phyloP scores from a whole-genome alignment of 371 early-diverging fungal genomes.

The Actinomortierella ambigua region DNA sequence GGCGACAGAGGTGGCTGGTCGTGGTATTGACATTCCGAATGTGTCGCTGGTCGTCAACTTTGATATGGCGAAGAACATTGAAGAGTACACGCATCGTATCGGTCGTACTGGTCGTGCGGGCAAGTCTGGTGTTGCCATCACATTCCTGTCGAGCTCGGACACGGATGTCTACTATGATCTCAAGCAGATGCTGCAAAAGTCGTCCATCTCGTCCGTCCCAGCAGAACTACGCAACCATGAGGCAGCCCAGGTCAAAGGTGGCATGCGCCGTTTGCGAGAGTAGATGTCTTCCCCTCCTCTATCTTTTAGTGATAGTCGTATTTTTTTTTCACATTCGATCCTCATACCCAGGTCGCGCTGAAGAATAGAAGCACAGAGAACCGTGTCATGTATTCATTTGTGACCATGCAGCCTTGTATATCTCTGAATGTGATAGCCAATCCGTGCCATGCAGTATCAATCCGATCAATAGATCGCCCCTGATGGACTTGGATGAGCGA shows the following conservation, averaged over 20 bases:
- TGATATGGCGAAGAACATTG: constrained; percentile 97
- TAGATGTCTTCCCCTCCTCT: too few species aligned
- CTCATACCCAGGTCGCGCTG: too few species aligned
- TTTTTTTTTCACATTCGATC: too few species aligned
- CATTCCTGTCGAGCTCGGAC: constrained; percentile 82
- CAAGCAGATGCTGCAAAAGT: constrained; percentile 85
- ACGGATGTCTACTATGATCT: constrained; percentile 92
- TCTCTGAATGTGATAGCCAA: too few species aligned
- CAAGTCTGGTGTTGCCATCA: constrained; percentile 90
- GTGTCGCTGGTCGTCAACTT: constrained; percentile 97
- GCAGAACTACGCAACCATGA: constrained; percentile 89
- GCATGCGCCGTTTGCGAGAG: constrained; percentile 2
- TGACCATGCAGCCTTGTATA: too few species aligned
- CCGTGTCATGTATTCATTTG: too few species aligned
- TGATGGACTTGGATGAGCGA: too few species aligned
- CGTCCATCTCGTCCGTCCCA: constrained; percentile 80
- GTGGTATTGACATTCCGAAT: constrained; percentile 98
- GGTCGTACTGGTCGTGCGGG: constrained; percentile 99
- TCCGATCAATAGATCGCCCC: too few species aligned
- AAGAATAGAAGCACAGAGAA: too few species aligned
- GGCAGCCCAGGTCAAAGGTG: constrained; percentile 72
- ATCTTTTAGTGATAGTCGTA: too few species aligned
- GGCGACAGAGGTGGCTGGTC: constrained; percentile 98
- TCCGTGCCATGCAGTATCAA: too few species aligned
- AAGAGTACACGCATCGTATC: constrained; percentile 97